A percentile compares a stretch with the other conserved stretches of the same genome.
phyloP scores from a whole-genome alignment of 2,329 filamentous ascomycete genomes.

The Ophiostoma perfectum region DNA sequence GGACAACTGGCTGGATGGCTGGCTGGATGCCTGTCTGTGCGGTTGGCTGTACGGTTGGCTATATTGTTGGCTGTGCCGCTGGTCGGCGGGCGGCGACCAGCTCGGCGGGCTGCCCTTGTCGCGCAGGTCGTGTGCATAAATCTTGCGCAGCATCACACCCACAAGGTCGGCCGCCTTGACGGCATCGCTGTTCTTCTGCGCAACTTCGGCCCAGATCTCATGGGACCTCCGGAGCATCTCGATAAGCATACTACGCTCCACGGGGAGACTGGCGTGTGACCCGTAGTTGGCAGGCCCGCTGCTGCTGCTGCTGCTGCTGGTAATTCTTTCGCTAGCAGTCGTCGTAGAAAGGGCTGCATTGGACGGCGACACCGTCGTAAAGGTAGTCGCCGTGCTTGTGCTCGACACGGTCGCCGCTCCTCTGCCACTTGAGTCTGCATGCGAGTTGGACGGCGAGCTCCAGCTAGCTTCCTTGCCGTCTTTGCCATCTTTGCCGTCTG shows the following conservation, averaged over 20 bases:
- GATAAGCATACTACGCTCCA: conserved; percentile 34
- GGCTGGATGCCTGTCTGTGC: not conserved
- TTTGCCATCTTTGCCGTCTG: not conserved
- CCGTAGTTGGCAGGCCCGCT: conserved; percentile 29
- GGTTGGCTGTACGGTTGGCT: not conserved
- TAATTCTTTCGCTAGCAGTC: too few species aligned
- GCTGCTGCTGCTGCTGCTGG: not conserved
- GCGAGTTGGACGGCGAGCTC: not conserved
- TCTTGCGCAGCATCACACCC: conserved; percentile 36
- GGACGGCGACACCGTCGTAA: not conserved
- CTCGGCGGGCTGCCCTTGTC: conserved; percentile 13
- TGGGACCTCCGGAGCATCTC: conserved; percentile 40
- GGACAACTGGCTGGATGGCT: not conserved
- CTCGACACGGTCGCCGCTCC: not conserved
- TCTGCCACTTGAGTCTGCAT: not conserved
- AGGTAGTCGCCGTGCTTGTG: conserved; percentile 31
- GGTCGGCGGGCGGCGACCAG: conserved; percentile 11
- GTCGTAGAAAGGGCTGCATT: too few species aligned
- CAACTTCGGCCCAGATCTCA: conserved; percentile 41
- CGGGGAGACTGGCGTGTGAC: conserved; percentile 25
- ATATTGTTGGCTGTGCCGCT: not conserved
- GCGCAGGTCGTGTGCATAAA: conserved; percentile 18
- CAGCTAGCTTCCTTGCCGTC: too few species aligned
- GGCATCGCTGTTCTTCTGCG: conserved; percentile 37
- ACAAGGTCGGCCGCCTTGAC: conserved; percentile 44